Evolutionary conservation across 1,284 basidiomycete genomes (phyloP), one percentile per base, ranked within the genome.

Genomic region (Cutaneotrichosporon sp.): DNA sequence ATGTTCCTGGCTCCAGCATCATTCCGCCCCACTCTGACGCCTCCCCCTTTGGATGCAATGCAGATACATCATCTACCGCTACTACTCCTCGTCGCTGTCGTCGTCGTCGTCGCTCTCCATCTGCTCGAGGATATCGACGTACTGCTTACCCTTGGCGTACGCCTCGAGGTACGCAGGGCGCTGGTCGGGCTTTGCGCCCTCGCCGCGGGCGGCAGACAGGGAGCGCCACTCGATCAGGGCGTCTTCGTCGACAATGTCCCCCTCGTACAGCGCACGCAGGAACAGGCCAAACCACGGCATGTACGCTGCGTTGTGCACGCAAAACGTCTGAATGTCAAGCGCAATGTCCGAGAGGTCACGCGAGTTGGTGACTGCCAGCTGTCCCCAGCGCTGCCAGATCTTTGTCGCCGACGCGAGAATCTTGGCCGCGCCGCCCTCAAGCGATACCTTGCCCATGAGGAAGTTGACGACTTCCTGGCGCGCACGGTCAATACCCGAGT

Each of bases 151-250:
- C 61, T 67, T 72, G 35, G 46, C 52, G 52, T 59, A 72, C 17
- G 65, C 55, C 38, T 67, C 68, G 42, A 46, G 41, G 66, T 65
- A 68, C 47, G 44, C 46, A 56, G 61, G 56, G 54, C 64, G 61
- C 60, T 70, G 66, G 36, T 56, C 57, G n/a, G 61, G 65, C 49
- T 61, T 59, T 17, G 66, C 66, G 4, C 67, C 70, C 38, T 69
- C 68, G 8, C 72, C 75, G 33, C 63, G 65, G 1, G 72, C 64
- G 23, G 63, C 58, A 7, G 59, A 56, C 12, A 70, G 57, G 22
- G 63, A 66, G 50, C 72, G 70, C 76, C 76, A 77, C 44, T 71
- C 68, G 17, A 74, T 52, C 37, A 77, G 59, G 18, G 66, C 70
- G 17, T 71, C 67, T 45, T 74, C 74, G 17, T 66, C 69, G 12